Evolutionary conservation across 495 filamentous ascomycete genomes (phyloP), one percentile per base, ranked within the genome.

Genomic region (Talaromyces ruber): DNA sequence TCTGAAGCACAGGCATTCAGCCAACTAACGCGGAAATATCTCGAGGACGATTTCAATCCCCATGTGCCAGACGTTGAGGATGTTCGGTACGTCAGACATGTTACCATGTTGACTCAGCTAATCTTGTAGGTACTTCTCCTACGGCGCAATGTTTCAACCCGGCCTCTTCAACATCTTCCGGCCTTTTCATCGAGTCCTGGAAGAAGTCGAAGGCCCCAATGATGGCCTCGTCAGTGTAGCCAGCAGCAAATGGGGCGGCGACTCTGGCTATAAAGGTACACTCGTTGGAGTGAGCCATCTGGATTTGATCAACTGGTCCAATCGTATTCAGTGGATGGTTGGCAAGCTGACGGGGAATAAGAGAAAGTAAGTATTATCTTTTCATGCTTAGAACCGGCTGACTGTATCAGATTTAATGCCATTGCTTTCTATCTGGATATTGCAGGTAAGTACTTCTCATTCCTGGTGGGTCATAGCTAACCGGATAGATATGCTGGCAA

Each of bases 281-380:
- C 71, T 98, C n/a, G 73, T 92, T 5, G 85, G 84, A 9, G 91
- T 96, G 29, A 95, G 86, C 71, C 94, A 98, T 74, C 74, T 97
- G 5, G 92, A 97, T 67, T 76, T 96, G 58, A 98, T 97, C 72
- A 97, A 97, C 74, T 98, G 93, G 94, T 93, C 85, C 57, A 97
- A 96, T 67, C 79, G 89, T 58, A 63, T 96, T 32, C 82, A 86
- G 63, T 96, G 86, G 84, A 79, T 86, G 39, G 68, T 88, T 18
- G 85, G 83, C 64, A 80, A 86, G 64, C 74, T 88, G 66, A 84
- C 84, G 62, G 89, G 91, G 5, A 84, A 84, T 56, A 84, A 83
- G 68, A 78, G 80, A 64, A 88, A 86, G 88, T 93, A 67, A 70
- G 85, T 77, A 45, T 45, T 24, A 30, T 45, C 3, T 22, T 4